A percentile compares a stretch with the other conserved stretches of the same genome.
Evolutionary conservation across 164 flowering plant genomes (phyloP).

Genomic region (Magnolia sinica): DNA sequence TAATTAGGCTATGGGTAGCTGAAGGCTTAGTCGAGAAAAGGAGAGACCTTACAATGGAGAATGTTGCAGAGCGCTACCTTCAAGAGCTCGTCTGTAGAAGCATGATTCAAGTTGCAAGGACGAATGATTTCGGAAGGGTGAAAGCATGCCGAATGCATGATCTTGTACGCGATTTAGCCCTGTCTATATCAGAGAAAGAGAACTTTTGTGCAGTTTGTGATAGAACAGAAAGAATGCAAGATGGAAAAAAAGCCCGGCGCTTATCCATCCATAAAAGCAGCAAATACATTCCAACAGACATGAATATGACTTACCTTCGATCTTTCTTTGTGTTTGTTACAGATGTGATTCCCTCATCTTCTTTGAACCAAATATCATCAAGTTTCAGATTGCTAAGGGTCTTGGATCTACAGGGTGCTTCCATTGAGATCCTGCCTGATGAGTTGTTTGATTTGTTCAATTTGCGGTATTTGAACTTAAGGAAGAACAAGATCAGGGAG

Average conservation of each 20-base stretch:
- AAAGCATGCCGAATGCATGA: conserved; percentile 15
- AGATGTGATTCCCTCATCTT: neutral
- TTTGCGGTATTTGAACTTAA: neutral
- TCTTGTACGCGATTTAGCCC: conserved; percentile 15
- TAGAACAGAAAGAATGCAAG: too few relatives aligned
- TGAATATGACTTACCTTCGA: neutral
- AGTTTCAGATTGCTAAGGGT: conserved; percentile 12
- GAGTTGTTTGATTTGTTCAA: neutral
- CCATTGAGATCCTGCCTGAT: neutral
- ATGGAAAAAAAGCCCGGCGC: neutral
- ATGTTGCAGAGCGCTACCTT: conserved; percentile 7
- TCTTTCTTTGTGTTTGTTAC: neutral
- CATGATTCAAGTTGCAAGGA: conserved; percentile 7
- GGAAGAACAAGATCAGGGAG: neutral
- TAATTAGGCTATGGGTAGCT: conserved; percentile 24
- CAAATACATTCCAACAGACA: neutral
- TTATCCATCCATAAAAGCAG: conserved; percentile 2
- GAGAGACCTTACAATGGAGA: neutral
- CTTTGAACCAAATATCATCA: neutral
- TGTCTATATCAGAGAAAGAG: conserved; percentile 7
- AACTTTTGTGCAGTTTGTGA: neutral
- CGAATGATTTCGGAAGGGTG: neutral
- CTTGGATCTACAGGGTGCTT: conserved; percentile 2
- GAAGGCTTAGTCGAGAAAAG: conserved; percentile 18
- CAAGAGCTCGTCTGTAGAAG: conserved; percentile 6